Base-by-base conservation (phyloP, 352 stramenopile genomes). In the Phytophthora agathidicida region DNA sequence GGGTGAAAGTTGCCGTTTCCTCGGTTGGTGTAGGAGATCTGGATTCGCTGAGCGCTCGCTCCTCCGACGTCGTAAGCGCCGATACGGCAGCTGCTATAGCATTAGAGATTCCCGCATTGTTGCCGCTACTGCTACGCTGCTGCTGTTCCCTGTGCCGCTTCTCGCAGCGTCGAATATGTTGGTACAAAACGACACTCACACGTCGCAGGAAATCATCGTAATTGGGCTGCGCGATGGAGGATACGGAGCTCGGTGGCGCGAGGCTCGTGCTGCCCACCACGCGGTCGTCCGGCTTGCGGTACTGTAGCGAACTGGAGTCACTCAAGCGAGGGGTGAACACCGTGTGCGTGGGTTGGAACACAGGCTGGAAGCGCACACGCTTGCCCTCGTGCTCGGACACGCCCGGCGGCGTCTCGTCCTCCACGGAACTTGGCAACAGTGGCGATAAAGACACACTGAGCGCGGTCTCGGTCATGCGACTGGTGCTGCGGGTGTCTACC, bases 131-230 rank as follows among this genome's bases (percentile, higher is more conserved):
- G 38, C 79, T n/a, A n/a, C n/a, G n/a, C n/a, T n/a, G 80, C 54
- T 83, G 56, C 44, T 88, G 77, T 56, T 96, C 86, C 5, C 80
- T 70, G 45, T 80, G 41, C 23, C 83, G 83, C 68, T 94, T 93
- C 66, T 96, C 86, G 59, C 88, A 94, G 37, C 87, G 83, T 48
- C 86, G 71, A 30, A 97, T 84, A 57, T 97, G 89, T 60, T 96
- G 89, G 57, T 96, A 96, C 35, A 97, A 59, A 35, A 97, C 89
- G 53, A 97, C 88, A 49, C 83, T 93, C 48, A 96, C 87, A 64
- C 87, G 82, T 41, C 86, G 75, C 47, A 97, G 46, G 26, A 93
- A 94, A 57, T 97, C 89, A 59, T 97, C 88, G 65, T 96, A 97
- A 57, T 97, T 97, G 37, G 88, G 88, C 64, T 96, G 83, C 35